Evolutionary conservation across 768 basidiomycete genomes (phyloP).

Genomic region (Phylloporus arenicola): DNA sequence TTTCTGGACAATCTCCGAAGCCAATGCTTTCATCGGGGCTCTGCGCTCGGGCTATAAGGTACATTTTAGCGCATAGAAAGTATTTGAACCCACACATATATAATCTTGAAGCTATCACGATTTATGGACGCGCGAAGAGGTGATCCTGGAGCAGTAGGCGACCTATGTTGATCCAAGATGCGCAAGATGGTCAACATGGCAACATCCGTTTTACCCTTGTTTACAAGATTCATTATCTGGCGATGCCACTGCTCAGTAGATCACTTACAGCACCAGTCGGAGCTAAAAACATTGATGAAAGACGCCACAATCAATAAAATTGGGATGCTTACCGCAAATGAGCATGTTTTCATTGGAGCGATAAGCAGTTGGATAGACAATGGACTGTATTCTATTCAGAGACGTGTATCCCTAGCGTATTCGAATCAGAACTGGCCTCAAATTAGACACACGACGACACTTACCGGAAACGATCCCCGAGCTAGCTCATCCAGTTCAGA

Average conservation of each 20-base stretch:
- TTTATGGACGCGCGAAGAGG: slow-evolving; percentile 49
- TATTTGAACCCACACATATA: slow-evolving; percentile 71
- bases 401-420: slow-evolving; percentile 66
- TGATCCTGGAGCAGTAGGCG: slow-evolving; percentile 22
- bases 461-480: slow-evolving; percentile 78
- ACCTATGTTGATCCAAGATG: slow-evolving; percentile 69
- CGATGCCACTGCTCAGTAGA: neutral
- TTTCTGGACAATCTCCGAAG: slow-evolving; percentile 92
- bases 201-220: slow-evolving; percentile 96
- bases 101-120: slow-evolving; percentile 83
- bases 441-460: slow-evolving; percentile 13
- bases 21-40: slow-evolving; percentile 98
- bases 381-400: slow-evolving; percentile 92
- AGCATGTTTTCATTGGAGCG: slow-evolving; percentile 95
- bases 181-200: slow-evolving; percentile 92
- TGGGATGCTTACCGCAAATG: slow-evolving; percentile 38
- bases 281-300: slow-evolving; percentile 42
- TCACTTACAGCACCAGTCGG: slow-evolving; percentile 91
- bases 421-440: neutral
- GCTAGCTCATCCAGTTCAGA: slow-evolving; percentile 71
- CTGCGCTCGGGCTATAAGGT: slow-evolving; percentile 32
- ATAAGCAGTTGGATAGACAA: slow-evolving; percentile 91
- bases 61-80: neutral
- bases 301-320: neutral
- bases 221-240: slow-evolving; percentile 3